Percentiles rank a stretch among this genome's conserved stretches.
Conservation (phyloP, 73 alveolate species). For the Paramecium biaurelia region DNA sequence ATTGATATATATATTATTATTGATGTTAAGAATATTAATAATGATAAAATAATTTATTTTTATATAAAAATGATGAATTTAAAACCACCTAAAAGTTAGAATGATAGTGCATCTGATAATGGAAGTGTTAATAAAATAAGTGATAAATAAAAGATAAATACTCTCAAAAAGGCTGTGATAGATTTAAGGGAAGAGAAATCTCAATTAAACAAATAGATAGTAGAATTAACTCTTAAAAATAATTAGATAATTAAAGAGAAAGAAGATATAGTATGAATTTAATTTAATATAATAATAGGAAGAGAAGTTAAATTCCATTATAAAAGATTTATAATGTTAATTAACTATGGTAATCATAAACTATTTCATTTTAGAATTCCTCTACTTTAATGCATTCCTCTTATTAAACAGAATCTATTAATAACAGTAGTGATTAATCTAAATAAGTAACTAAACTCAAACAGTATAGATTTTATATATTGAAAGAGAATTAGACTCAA, state of each 20-base stretch:
- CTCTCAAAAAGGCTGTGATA: constrained; percentile 23
- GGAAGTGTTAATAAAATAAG: not conserved
- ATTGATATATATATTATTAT: not conserved
- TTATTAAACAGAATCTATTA: not conserved
- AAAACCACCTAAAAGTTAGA: constrained; percentile 9
- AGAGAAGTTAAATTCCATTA: not conserved
- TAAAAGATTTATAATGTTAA: not conserved
- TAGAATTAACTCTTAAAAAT: not conserved
- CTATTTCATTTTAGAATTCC: not conserved
- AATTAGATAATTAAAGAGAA: not conserved
- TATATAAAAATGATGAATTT: not conserved
- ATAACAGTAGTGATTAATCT: not conserved
- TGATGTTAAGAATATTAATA: not conserved
- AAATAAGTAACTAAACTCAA: not conserved
- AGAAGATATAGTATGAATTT: not conserved
- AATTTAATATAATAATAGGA: not conserved
- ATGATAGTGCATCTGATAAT: not conserved
- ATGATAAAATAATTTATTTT: not conserved
- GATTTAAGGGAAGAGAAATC: constrained; percentile 12
- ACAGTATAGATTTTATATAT: not conserved
- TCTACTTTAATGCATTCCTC: not conserved
- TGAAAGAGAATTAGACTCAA: not conserved
- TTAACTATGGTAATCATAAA: not conserved
- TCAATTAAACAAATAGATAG: not conserved
- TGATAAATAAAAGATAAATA: not conserved